These are phyloP conservation scores for Pelargonium citronellum DNA, from an alignment of 441 rosid genomes.

Conservation along the genomic window DNA sequence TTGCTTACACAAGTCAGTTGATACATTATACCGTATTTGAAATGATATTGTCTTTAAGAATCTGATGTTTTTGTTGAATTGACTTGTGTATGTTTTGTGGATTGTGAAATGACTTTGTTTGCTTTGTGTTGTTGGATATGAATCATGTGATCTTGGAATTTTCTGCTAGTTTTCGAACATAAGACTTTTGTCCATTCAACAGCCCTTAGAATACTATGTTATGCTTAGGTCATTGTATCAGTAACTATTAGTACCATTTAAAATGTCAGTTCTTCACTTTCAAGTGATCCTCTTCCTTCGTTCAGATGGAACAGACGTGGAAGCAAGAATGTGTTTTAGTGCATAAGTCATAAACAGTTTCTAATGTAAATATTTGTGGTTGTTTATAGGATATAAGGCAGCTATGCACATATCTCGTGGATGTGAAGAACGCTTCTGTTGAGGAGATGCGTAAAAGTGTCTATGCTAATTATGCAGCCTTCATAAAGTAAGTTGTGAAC, in stretches of 20 bases:
- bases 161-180: too few species aligned
- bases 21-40: neutral
- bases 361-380: neutral
- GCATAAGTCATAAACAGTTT: too few species aligned
- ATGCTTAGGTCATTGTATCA: neutral
- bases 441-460: constrained; percentile 99
- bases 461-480: constrained; percentile 92
- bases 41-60: neutral
- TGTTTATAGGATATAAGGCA: constrained; percentile 64
- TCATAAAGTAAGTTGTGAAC: constrained; percentile 57
- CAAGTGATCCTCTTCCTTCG: neutral
- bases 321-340: neutral
- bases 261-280: too few species aligned
- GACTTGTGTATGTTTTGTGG: too few species aligned
- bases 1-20: neutral
- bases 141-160: too few species aligned
- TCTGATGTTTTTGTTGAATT: neutral
- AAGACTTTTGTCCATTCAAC: too few species aligned
- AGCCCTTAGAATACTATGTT: neutral
- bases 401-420: constrained; percentile 69
- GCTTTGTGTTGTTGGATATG: neutral
- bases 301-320: neutral
- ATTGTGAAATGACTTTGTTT: neutral
- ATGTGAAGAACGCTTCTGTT: constrained; percentile 91
- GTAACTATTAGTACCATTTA: too few species aligned